phyloP scores from a whole-genome alignment of 2,329 filamentous ascomycete genomes.

The Epichloe amarillans region DNA sequence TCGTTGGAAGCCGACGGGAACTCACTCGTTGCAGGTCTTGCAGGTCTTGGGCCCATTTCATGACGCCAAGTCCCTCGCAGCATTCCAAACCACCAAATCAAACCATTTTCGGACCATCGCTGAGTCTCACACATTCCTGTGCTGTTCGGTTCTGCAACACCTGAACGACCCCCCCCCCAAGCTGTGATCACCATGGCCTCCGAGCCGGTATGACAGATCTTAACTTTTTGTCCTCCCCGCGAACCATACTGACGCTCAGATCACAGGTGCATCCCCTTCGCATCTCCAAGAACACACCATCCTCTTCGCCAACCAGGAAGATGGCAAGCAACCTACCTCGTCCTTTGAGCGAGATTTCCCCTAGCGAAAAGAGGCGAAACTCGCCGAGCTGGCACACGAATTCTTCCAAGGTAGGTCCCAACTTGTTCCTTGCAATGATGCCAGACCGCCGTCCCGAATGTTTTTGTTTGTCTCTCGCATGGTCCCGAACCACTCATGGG shows the following conservation, averaged over 20 bases:
- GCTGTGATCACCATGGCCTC: conserved; percentile 21
- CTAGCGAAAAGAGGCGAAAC: conserved; percentile 75
- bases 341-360: conserved; percentile 79
- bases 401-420: conserved; percentile 24
- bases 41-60: background rate
- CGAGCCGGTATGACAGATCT: conserved; percentile 22
- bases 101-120: conserved; percentile 4
- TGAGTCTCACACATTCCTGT: conserved; percentile 15
- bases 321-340: conserved; percentile 49
- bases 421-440: background rate
- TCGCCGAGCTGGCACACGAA: conserved; percentile 77
- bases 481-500: background rate
- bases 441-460: background rate
- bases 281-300: conserved; percentile 56
- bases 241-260: conserved; percentile 6
- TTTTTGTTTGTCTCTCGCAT: background rate
- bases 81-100: conserved; percentile 16
- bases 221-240: conserved; percentile 6
- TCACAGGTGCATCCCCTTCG: conserved; percentile 60
- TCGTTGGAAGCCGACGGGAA: background rate
- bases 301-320: conserved; percentile 50
- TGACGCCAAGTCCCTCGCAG: conserved; percentile 6
- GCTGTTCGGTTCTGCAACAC: conserved; percentile 10
- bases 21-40: background rate
- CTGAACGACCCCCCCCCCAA: conserved; percentile 10